Conservation (phyloP, 257 asterid genomes). For the Phtheirospermum japonicum region DNA sequence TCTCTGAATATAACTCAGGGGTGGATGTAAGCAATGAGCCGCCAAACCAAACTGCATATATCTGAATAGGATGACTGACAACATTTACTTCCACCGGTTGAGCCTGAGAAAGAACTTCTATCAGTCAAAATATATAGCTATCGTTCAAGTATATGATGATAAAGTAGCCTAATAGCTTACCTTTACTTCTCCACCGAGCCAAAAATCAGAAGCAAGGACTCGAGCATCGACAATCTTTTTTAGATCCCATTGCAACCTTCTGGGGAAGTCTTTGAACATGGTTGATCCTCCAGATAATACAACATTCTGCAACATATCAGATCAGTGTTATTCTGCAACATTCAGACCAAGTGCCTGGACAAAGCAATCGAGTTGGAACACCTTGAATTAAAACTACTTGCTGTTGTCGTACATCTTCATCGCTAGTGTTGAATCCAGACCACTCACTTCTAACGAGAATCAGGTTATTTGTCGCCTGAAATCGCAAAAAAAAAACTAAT, state of each 20-base stretch:
- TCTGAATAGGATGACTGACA: slow-evolving; percentile 86
- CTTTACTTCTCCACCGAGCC: slow-evolving; percentile 61
- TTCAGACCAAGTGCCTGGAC: too few relatives aligned
- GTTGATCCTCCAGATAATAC: too few relatives aligned
- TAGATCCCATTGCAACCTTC: slow-evolving; percentile 84
- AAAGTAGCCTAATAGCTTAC: slow-evolving; percentile 37
- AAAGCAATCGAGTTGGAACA: too few relatives aligned
- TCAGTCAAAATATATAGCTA: not conserved
- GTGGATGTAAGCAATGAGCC: slow-evolving; percentile 96
- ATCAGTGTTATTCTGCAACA: slow-evolving; percentile 82
- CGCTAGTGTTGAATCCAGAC: too few relatives aligned
- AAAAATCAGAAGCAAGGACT: slow-evolving; percentile 61
- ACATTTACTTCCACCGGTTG: slow-evolving; percentile 93
- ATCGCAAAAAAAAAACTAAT: too few relatives aligned
- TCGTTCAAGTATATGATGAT: not conserved
- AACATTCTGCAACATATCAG: too few relatives aligned
- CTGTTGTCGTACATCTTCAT: too few relatives aligned
- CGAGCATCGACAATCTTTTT: slow-evolving; percentile 91
- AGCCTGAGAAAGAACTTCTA: slow-evolving; percentile 42
- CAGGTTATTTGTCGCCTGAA: too few relatives aligned
- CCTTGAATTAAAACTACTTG: too few relatives aligned
- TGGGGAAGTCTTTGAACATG: slow-evolving; percentile 86
- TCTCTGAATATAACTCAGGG: too few relatives aligned
- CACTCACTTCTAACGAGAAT: too few relatives aligned
- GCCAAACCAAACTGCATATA: slow-evolving; percentile 97